A percentile compares a stretch with the other conserved stretches of the same genome.
Evolutionary conservation across 768 basidiomycete species (phyloP).

Genomic region (Boletus subparvulus): DNA sequence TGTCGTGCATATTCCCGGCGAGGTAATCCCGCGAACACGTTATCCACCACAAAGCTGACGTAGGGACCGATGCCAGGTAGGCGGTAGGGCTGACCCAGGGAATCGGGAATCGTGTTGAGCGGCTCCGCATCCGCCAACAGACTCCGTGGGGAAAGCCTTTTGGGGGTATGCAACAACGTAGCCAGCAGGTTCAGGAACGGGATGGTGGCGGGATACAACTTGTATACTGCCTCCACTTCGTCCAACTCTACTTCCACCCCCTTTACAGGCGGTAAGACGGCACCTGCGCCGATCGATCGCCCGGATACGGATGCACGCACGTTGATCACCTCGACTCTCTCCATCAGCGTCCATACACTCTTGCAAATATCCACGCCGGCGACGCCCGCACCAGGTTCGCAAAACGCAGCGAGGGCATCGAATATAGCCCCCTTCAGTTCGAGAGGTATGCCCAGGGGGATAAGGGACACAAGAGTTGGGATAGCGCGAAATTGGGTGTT

Average conservation of each 20-base stretch:
- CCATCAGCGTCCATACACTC: slow-evolving; percentile 82
- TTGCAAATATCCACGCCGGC: slow-evolving; percentile 79
- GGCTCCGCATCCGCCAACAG: slow-evolving; percentile 58
- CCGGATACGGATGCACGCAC: slow-evolving; percentile 49
- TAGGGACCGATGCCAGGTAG: slow-evolving; percentile 80
- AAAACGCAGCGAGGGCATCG: slow-evolving; percentile 79
- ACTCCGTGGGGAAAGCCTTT: slow-evolving; percentile 62
- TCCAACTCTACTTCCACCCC: slow-evolving; percentile 88
- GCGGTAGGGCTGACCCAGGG: slow-evolving; percentile 77
- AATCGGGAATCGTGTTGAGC: slow-evolving; percentile 75
- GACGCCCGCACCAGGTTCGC: slow-evolving; percentile 71
- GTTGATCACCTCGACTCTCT: slow-evolving; percentile 80
- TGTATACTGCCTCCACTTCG: slow-evolving; percentile 76
- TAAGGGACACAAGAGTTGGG: slow-evolving; percentile 72
- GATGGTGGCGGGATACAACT: slow-evolving; percentile 84
- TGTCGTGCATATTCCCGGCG: slow-evolving; percentile 71
- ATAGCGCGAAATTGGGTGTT: slow-evolving; percentile 81
- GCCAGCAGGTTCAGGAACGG: slow-evolving; percentile 83
- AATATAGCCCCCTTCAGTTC: slow-evolving; percentile 88
- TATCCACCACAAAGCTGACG: slow-evolving; percentile 84
- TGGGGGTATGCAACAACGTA: slow-evolving; percentile 81
- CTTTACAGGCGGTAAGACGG: slow-evolving; percentile 53
- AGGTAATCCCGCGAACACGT: slow-evolving; percentile 77
- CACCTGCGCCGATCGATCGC: slow-evolving; percentile 25
- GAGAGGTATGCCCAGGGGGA: slow-evolving; percentile 81